Conservation (phyloP, 768 basidiomycete genomes). For the Rubroboletus pulcherrimus region DNA sequence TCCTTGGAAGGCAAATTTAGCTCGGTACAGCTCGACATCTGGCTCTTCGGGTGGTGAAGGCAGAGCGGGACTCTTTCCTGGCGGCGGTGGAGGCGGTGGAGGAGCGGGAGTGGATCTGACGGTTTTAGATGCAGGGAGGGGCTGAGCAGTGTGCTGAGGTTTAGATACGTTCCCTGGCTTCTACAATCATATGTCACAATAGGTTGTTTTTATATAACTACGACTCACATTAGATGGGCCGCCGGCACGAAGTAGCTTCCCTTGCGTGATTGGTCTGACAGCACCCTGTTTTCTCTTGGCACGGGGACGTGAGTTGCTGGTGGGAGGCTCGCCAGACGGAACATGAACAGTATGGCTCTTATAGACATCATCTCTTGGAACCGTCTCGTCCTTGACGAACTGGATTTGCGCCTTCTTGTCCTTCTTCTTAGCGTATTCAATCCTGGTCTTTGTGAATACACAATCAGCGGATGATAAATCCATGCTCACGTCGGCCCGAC, state of each 20-base stretch:
- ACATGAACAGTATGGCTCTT: conserved; percentile 93
- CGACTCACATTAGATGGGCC: conserved; percentile 60
- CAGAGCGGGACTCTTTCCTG: conserved; percentile 43
- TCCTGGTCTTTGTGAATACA: conserved; percentile 40
- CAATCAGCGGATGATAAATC: neutral
- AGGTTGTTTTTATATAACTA: neutral
- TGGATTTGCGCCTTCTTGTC: conserved; percentile 88
- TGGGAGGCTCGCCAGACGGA: conserved; percentile 80
- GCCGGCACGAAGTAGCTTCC: conserved; percentile 73
- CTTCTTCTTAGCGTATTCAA: conserved; percentile 95
- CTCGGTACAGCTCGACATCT: conserved; percentile 72
- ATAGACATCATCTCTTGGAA: conserved; percentile 76
- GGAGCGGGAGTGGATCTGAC: conserved; percentile 20
- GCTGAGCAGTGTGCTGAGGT: conserved; percentile 43
- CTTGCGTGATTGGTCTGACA: conserved; percentile 79
- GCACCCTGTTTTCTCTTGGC: conserved; percentile 86
- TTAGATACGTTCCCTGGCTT: conserved; percentile 40
- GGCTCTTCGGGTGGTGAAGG: conserved; percentile 59
- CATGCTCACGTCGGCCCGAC: conserved; percentile 72
- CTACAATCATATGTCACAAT: conserved; percentile 26
- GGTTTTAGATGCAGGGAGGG: conserved; percentile 47
- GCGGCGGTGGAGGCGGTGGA: conserved; percentile 36
- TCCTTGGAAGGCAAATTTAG: conserved; percentile 89
- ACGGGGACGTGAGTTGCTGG: conserved; percentile 76
- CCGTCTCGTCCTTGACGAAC: conserved; percentile 84